Percentiles rank a stretch among this genome's conserved stretches.
These are phyloP conservation scores for Heliosperma pusillum DNA, from an alignment of 148 eudicot species.

Conservation along the genomic window DNA sequence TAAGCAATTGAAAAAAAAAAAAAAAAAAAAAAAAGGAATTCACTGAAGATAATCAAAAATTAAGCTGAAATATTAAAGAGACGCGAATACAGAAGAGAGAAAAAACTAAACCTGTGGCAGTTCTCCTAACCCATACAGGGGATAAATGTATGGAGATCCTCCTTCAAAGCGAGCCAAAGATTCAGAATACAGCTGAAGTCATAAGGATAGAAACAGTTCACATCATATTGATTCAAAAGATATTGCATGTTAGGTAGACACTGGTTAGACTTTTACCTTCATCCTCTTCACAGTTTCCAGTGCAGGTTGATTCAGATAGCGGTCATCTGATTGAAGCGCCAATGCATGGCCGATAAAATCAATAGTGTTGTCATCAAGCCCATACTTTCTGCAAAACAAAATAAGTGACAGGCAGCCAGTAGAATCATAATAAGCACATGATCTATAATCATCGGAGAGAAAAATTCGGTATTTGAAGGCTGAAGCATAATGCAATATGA, in stretches of 20 bases:
- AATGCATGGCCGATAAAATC: slow-evolving; percentile 92
- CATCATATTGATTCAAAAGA: not conserved
- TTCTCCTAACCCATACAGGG: slow-evolving; percentile 91
- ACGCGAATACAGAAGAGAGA: not conserved
- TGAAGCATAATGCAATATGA: too few species aligned
- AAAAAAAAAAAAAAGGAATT: too few species aligned
- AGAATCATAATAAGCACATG: not conserved
- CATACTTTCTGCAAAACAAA: slow-evolving; percentile 60
- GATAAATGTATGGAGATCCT: slow-evolving; percentile 96
- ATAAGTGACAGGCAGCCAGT: not conserved
- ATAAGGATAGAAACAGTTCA: not conserved
- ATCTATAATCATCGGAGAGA: not conserved
- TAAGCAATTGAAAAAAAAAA: not conserved
- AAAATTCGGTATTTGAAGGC: not conserved
- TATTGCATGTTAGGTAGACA: not conserved
- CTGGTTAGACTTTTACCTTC: slow-evolving; percentile 47
- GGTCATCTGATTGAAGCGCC: slow-evolving; percentile 94
- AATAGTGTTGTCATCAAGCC: slow-evolving; percentile 87
- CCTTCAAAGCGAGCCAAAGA: slow-evolving; percentile 92
- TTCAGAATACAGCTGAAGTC: slow-evolving; percentile 73
- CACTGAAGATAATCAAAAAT: not conserved
- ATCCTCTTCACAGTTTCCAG: slow-evolving; percentile 92
- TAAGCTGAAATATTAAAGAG: not conserved
- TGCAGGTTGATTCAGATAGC: too few species aligned
- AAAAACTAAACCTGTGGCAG: slow-evolving; percentile 72